Conservation (phyloP, 108 stramenopile genomes). For the Discostella pseudostelligera region DNA sequence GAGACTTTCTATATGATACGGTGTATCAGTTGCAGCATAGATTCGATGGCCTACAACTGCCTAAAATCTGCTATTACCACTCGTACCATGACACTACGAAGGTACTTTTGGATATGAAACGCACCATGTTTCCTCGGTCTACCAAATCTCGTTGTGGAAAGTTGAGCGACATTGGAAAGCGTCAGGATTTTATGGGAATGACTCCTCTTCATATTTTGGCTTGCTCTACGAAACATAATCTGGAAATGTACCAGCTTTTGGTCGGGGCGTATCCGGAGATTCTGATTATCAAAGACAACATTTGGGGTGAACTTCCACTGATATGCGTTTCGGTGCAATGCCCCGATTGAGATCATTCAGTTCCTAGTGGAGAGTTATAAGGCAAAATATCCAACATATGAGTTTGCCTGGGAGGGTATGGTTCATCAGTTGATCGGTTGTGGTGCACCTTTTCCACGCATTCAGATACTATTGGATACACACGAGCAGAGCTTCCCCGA, state of each 20-base stretch:
- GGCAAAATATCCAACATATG: not conserved
- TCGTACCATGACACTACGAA: too few species aligned
- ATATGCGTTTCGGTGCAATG: conserved; percentile 1
- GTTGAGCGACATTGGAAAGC: not conserved
- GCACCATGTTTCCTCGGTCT: not conserved
- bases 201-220: conserved; percentile 12
- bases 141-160: not conserved
- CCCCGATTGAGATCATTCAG: not conserved
- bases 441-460: not conserved
- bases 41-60: too few species aligned
- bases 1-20: too few species aligned
- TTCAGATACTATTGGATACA: not conserved
- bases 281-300: not conserved
- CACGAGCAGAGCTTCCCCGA: not conserved
- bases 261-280: not conserved
- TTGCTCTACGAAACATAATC: not conserved
- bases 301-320: conserved; percentile 3
- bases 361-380: not conserved
- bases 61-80: too few species aligned
- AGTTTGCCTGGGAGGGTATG: not conserved
- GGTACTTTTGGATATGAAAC: not conserved
- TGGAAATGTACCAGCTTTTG: not conserved
- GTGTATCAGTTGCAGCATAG: too few species aligned
- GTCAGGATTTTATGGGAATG: not conserved
- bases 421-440: too few species aligned